phyloP scores from a whole-genome alignment of 2,329 filamentous ascomycete species.

The Cyclaneusma minus region DNA sequence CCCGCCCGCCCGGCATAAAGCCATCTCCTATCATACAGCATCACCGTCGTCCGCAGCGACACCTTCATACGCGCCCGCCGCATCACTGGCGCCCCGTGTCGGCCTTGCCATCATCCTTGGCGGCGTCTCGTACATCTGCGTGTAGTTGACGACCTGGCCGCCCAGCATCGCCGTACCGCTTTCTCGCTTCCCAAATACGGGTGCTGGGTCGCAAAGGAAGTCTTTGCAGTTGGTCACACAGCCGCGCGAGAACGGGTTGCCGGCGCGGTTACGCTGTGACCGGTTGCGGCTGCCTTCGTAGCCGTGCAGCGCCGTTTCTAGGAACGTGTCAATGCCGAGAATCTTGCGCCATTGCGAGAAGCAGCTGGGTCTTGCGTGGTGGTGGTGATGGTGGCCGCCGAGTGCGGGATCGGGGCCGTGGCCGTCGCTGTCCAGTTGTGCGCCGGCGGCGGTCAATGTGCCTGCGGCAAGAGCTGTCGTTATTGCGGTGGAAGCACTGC shows the following conservation, averaged over 20 bases:
- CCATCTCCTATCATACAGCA: too few species aligned
- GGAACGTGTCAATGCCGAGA: constrained; percentile 82
- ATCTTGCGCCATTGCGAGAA: constrained; percentile 70
- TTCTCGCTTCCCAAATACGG: constrained; percentile 61
- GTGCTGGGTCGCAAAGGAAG: constrained; percentile 87
- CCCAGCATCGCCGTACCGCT: constrained; percentile 62
- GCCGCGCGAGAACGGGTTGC: constrained; percentile 77
- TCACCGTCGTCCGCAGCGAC: constrained; percentile 5
- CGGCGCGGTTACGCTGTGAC: constrained; percentile 32
- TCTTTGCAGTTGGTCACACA: constrained; percentile 82
- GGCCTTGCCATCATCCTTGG: constrained; percentile 35
- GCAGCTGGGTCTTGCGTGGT: constrained; percentile 46
- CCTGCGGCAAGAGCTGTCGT: constrained; percentile 64
- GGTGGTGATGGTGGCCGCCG: constrained; percentile 26
- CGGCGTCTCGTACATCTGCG: constrained; percentile 76
- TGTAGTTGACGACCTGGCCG: constrained; percentile 73
- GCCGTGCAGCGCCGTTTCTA: constrained; percentile 73
- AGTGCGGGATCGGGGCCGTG: constrained; percentile 44
- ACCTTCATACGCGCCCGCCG: constrained; percentile 5
- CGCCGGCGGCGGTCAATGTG: constrained; percentile 46
- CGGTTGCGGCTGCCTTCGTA: constrained; percentile 35
- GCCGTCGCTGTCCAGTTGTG: constrained; percentile 52
- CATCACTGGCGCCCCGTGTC: constrained; percentile 12
- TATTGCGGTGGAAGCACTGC: constrained; percentile 39
- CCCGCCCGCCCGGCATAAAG: too few species aligned